Base-by-base conservation (phyloP, 805 yeast genomes). In the Lachancea quebecensis region DNA sequence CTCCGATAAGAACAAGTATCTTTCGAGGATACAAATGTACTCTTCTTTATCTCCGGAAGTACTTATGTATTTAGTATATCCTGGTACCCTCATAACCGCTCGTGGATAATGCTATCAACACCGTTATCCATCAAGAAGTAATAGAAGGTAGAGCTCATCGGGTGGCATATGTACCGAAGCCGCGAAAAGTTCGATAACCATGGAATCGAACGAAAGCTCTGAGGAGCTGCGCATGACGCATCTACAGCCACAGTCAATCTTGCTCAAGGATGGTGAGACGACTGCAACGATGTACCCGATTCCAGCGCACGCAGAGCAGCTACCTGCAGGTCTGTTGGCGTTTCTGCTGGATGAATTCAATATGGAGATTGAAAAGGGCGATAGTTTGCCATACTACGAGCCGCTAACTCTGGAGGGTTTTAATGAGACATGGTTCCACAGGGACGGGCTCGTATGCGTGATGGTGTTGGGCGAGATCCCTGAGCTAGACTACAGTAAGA, bases 271-370 rank as follows among this genome's bases (percentile, higher is more conserved):
- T 63, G 88, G 91, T 14, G 93, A 86, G 53, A 89, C 97, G 1
- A 79, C 90, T 0, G 97, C 97, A 1, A 90, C 97, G 3, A 82
- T 93, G 48, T 88, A 87, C 59, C 98, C 99, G 3, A 77, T 91
- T 11, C 75, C 78, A 27, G 72, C 81, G 0, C 73, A 73, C 21
- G 79, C 81, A 46, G 59, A 57, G n/a, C 48, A 57, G 34, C 68
- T 91, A 10, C 98, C 98, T 0, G 76, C 78, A 1, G 91, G 88
- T 0, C 69, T 91, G 25, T 63, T 88, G 34, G 83, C 85, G 15
- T 90, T 91, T 58, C 62, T 91, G 35, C 79, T 91, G 50, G 97
- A 90, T 60, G 98, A 93, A 65, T 86, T 85, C 67, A 91, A 91
- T 64, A 83, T 85, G 80, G 99, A 91, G 61, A 79, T 91, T 18